Conservation (phyloP, 352 stramenopile genomes). For the Globisporangium barbulae region DNA sequence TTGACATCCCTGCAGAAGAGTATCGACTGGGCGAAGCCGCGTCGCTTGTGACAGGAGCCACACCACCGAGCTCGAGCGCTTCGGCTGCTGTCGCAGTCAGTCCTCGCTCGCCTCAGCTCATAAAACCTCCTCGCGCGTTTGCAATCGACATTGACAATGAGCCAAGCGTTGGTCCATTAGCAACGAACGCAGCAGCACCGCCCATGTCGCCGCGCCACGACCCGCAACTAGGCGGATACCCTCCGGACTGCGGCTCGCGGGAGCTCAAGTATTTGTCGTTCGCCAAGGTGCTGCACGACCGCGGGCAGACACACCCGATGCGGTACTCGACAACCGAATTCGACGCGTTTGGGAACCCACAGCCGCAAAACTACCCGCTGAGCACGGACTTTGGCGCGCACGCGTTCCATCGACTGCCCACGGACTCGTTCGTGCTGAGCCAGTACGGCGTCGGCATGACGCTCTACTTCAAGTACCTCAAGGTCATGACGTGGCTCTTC, state of each 20-base stretch:
- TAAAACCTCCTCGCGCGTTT: background rate
- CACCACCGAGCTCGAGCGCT: background rate
- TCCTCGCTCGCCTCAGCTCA: background rate
- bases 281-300: conserved; percentile 70
- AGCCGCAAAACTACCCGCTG: conserved; percentile 55
- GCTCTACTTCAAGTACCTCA: conserved; percentile 88
- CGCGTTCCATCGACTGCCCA: conserved; percentile 68
- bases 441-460: conserved; percentile 74
- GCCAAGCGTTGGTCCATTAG: background rate
- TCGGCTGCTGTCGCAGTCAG: background rate
- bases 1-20: background rate
- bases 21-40: conserved; percentile 6
- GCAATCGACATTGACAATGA: conserved; percentile 6
- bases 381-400: conserved; percentile 76
- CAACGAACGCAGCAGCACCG: background rate
- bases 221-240: conserved; percentile 65
- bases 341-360: conserved; percentile 50
- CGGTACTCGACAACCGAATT: conserved; percentile 54
- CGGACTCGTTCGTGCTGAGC: conserved; percentile 71
- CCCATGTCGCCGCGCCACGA: conserved; percentile 44
- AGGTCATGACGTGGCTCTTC: conserved; percentile 83
- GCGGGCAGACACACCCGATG: conserved; percentile 72
- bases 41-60: background rate
- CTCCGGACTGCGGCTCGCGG: conserved; percentile 69
- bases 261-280: conserved; percentile 78